These are phyloP conservation scores for Gamsiella multidivaricata DNA, from an alignment of 192 early-diverging fungal genomes.

Conservation along the genomic window DNA sequence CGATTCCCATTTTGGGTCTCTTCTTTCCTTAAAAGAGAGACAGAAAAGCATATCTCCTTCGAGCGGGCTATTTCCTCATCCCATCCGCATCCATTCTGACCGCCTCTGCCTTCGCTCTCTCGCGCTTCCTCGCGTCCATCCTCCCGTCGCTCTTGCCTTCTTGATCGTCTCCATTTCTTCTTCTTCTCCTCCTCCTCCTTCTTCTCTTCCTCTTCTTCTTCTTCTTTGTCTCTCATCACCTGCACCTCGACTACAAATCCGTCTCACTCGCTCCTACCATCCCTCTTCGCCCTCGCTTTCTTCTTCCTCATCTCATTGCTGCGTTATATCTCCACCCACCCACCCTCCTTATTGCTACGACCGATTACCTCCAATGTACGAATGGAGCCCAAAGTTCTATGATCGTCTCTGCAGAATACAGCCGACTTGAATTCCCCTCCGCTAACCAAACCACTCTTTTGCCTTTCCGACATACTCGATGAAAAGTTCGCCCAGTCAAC, in stretches of 20 bases:
- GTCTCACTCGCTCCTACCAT: neutral
- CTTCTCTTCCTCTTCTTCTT: neutral
- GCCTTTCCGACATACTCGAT: no score
- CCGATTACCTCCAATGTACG: no score
- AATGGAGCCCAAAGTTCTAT: no score
- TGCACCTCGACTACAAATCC: no score
- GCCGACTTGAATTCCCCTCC: no score
- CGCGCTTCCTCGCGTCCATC: neutral
- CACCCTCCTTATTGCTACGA: no score
- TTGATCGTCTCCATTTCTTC: neutral
- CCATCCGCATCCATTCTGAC: slow-evolving; percentile 10
- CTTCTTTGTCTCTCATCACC: neutral
- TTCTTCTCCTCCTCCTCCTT: neutral
- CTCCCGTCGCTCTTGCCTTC: neutral
- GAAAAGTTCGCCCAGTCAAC: no score
- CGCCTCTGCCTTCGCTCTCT: neutral
- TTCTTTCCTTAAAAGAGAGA: neutral
- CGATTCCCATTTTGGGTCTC: slow-evolving; percentile 7
- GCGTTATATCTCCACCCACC: no score
- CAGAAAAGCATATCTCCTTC: neutral
- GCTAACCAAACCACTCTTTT: no score
- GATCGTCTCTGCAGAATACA: no score
- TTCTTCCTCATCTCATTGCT: no score
- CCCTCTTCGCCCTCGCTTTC: neutral
- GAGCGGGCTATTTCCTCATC: no score